Evolutionary conservation across 352 stramenopile genomes (phyloP).

Genomic region (Phytophthora sp.): DNA sequence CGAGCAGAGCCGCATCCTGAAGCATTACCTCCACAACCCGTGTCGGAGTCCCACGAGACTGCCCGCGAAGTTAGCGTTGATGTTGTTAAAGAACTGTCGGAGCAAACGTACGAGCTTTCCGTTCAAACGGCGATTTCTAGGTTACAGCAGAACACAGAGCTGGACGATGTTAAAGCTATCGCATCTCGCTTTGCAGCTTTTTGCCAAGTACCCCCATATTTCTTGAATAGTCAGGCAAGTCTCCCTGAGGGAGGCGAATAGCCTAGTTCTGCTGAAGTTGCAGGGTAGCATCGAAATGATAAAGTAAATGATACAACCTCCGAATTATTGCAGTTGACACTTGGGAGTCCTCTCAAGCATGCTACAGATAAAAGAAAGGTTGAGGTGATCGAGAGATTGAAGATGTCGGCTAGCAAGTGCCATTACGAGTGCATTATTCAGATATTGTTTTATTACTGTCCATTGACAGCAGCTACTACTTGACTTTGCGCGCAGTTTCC

Average conservation of each 20-base stretch:
- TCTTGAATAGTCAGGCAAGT: neutral
- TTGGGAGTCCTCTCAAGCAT: too few species aligned
- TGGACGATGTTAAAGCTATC: constrained; percentile 42
- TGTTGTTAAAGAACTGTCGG: constrained; percentile 17
- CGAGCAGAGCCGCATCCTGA: neutral
- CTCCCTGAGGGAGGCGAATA: neutral
- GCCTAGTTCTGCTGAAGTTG: neutral
- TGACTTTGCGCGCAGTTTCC: constrained; percentile 3
- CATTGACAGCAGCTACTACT: constrained; percentile 8
- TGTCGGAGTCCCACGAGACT: neutral
- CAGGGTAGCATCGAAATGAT: neutral
- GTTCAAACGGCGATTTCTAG: constrained; percentile 27
- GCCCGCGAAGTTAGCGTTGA: too few species aligned
- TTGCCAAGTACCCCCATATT: constrained; percentile 33
- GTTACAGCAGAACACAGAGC: constrained; percentile 23
- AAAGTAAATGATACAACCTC: neutral
- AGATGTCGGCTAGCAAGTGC: neutral
- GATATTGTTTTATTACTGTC: constrained; percentile 14
- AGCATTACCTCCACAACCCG: neutral
- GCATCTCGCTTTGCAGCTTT: constrained; percentile 33
- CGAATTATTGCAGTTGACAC: neutral
- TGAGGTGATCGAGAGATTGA: neutral
- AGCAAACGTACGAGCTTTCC: constrained; percentile 22
- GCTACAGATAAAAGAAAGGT: too few species aligned
- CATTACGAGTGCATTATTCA: constrained; percentile 8